Percentiles rank a stretch among this genome's conserved stretches.
These are phyloP conservation scores for Syncephalastrum sp. DNA, from an alignment of 371 early-diverging fungal genomes.

Conservation along the genomic window DNA sequence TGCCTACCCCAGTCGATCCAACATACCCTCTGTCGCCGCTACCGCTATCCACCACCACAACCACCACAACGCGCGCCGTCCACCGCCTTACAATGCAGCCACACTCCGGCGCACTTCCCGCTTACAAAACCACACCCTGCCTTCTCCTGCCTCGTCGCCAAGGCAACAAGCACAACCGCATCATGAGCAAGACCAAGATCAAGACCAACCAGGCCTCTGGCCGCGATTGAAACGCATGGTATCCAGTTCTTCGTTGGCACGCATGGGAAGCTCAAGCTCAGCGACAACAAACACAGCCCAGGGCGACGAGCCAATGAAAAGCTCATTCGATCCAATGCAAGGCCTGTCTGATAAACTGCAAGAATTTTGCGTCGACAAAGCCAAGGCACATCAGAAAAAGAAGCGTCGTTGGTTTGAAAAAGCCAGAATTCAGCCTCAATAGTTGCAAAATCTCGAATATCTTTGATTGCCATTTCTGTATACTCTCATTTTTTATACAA, in stretches of 20 bases:
- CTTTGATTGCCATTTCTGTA: neutral
- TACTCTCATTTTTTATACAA: constrained; percentile 6
- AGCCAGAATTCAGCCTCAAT: constrained; percentile 12
- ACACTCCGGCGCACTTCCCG: too few species aligned
- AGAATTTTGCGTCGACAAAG: neutral
- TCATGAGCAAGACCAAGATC: neutral
- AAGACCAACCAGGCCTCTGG: constrained; percentile 16
- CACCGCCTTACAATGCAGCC: too few species aligned
- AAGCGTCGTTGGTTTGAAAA: constrained; percentile 8
- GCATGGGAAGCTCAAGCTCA: too few species aligned
- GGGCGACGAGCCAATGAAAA: too few species aligned
- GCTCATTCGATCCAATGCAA: too few species aligned
- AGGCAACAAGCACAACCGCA: neutral
- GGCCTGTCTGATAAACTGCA: too few species aligned
- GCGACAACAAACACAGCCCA: too few species aligned
- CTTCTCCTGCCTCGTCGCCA: neutral
- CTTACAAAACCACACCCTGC: too few species aligned
- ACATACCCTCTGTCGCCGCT: constrained; percentile 24
- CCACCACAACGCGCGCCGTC: neutral
- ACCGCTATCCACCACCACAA: constrained; percentile 1
- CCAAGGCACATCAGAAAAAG: constrained; percentile 8
- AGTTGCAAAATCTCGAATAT: neutral
- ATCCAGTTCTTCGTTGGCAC: constrained; percentile 4
- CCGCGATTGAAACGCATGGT: constrained; percentile 32
- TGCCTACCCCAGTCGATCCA: constrained; percentile 16